phyloP scores from a whole-genome alignment of 176 grass and related monocot species.

The Musa schizocarpa region DNA sequence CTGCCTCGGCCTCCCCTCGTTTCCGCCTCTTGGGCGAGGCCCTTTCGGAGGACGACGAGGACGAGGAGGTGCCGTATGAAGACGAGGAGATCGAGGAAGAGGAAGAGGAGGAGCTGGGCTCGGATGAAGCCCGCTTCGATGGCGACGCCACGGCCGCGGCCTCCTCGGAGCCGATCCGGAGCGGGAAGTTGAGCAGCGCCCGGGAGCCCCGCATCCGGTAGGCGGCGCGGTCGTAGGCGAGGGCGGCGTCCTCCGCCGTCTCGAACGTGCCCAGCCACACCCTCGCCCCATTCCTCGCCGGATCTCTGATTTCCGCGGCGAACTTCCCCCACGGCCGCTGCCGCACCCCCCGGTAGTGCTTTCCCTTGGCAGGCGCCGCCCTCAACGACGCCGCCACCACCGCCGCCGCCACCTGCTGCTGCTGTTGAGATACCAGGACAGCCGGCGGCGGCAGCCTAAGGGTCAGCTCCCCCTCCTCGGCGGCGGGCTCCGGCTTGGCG shows the following conservation, averaged over 20 bases:
- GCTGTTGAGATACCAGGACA: neutral
- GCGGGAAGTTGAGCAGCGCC: conserved; percentile 19
- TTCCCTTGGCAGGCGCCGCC: conserved; percentile 7
- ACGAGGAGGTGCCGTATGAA: neutral
- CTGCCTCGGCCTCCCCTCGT: neutral
- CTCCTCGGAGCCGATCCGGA: neutral
- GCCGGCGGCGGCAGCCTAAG: neutral
- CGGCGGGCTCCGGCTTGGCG: neutral
- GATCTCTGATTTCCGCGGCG: conserved; percentile 20
- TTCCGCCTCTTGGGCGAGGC: conserved; percentile 11
- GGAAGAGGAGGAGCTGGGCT: conserved; percentile 9
- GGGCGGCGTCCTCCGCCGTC: conserved; percentile 22
- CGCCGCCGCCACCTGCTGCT: neutral
- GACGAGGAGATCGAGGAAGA: neutral
- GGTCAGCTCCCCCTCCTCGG: neutral
- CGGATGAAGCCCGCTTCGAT: conserved; percentile 10
- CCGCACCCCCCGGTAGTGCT: conserved; percentile 17
- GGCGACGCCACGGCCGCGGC: neutral
- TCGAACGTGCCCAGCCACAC: conserved; percentile 24
- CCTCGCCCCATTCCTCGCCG: conserved; percentile 15
- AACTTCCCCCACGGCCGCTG: conserved; percentile 24
- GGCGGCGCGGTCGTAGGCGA: conserved; percentile 20
- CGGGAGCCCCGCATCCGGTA: conserved; percentile 20
- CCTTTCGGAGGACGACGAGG: neutral
- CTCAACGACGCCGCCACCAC: neutral